A percentile compares a stretch with the other conserved stretches of the same genome.
Evolutionary conservation across 805 yeast genomes (phyloP).

Genomic region (Metschnikowia lunata): DNA sequence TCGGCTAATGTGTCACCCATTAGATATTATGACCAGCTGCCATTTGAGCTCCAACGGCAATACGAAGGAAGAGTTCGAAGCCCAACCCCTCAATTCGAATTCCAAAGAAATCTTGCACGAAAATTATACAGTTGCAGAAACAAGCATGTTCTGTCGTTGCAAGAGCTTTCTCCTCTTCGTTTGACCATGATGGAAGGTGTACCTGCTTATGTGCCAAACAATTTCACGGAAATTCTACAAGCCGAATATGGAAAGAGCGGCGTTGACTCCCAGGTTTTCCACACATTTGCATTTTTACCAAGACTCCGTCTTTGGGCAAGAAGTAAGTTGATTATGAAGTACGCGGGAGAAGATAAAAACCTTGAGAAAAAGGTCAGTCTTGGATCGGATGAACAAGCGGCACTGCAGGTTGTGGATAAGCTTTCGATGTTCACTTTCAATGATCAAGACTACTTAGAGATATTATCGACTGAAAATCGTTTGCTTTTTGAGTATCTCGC

Average conservation of each 20-base stretch:
- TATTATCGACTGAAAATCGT: conserved; percentile 20
- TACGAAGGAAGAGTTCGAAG: conserved; percentile 13
- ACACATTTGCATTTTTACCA: conserved; percentile 4
- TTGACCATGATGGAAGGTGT: conserved; percentile 46
- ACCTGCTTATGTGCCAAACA: conserved; percentile 51
- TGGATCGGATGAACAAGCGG: conserved; percentile 2
- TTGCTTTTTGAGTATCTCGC: conserved; percentile 25
- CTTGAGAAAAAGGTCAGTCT: conserved; percentile 16
- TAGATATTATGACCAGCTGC: conserved; percentile 6
- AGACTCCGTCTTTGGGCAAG: conserved; percentile 16
- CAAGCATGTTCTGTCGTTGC: conserved; percentile 29
- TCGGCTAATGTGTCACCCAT: conserved; percentile 3
- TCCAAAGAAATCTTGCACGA: conserved; percentile 22
- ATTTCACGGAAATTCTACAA: conserved; percentile 35
- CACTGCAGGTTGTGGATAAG: conserved; percentile 1
- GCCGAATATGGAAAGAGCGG: conserved; percentile 42
- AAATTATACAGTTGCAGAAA: conserved; percentile 37
- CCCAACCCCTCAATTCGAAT: conserved; percentile 10
- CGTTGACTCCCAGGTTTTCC: conserved; percentile 2
- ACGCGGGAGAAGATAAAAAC: conserved; percentile 15
- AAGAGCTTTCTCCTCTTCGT: conserved; percentile 40
- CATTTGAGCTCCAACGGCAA: conserved; percentile 17
- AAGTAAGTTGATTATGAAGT: conserved; percentile 15
- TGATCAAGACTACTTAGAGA: conserved; percentile 23
- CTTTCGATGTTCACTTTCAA: conserved; percentile 17